Percentiles rank a stretch among this genome's conserved stretches.
Evolutionary conservation across 2,329 filamentous ascomycete genomes (phyloP).

Genomic region (Mycogone perniciosa): DNA sequence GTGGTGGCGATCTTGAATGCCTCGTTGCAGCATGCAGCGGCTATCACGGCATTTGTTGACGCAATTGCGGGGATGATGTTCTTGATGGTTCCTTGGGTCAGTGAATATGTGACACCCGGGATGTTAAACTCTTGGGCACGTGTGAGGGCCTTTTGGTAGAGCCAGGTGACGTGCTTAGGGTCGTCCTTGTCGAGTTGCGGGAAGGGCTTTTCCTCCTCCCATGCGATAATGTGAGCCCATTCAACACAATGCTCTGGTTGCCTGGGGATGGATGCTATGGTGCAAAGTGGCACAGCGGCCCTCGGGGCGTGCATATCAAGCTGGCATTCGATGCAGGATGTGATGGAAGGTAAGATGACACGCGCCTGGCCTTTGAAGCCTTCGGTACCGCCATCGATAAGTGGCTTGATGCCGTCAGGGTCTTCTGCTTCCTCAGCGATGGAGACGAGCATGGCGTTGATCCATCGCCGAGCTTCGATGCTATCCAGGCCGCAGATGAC

Average conservation of each 20-base stretch:
- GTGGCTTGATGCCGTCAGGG: slow-evolving; percentile 79
- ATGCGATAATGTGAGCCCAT: slow-evolving; percentile 97
- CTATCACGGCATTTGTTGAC: slow-evolving; percentile 94
- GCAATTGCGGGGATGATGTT: slow-evolving; percentile 99
- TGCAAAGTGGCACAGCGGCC: slow-evolving; percentile 93
- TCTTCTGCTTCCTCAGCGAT: slow-evolving; percentile 76
- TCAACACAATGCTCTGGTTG: slow-evolving; percentile 98
- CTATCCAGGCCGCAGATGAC: slow-evolving; percentile 93
- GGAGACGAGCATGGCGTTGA: slow-evolving; percentile 85
- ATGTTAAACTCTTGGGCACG: slow-evolving; percentile 88
- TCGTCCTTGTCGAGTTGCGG: slow-evolving; percentile 90
- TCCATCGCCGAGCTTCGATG: slow-evolving; percentile 97
- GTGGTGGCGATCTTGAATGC: slow-evolving; percentile 88
- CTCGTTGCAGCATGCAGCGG: slow-evolving; percentile 93
- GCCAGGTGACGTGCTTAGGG: slow-evolving; percentile 94
- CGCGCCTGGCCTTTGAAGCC: slow-evolving; percentile 96
- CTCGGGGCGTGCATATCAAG: slow-evolving; percentile 98
- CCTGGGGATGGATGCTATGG: slow-evolving; percentile 88
- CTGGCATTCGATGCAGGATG: slow-evolving; percentile 96
- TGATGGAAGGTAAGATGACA: slow-evolving; percentile 86
- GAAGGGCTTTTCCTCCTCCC: slow-evolving; percentile 81
- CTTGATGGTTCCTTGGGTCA: slow-evolving; percentile 96
- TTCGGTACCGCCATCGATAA: slow-evolving; percentile 96
- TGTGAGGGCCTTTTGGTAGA: slow-evolving; percentile 75
- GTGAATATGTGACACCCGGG: slow-evolving; percentile 82